Evolutionary conservation across 2,329 filamentous ascomycete species (phyloP), one percentile per base, ranked within the genome.

Genomic region (Colletotrichum somersetense): DNA sequence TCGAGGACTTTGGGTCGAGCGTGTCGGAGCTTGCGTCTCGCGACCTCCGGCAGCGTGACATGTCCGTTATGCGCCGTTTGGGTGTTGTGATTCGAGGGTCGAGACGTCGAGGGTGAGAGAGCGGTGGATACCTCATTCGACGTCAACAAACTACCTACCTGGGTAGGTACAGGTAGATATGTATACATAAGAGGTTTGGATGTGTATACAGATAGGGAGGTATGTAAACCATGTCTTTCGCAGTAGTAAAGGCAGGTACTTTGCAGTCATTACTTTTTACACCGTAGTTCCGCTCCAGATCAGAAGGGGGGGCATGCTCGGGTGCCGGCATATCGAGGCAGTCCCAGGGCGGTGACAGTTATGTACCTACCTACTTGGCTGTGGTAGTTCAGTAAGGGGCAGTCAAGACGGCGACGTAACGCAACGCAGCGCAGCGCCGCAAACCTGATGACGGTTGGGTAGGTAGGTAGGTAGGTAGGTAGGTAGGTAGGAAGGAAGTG

Each of bases 51-150:
- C 11, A 20, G n/a, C 2, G 10, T 30, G 3, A 35, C 1, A n/a
- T 35, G 52, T 18, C 18, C 3, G 33, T 7, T 44, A 42, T 35
- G n/a, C 30, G 40, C 42, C 55, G 66, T 53, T 35, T 57, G 23
- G 18, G 58, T 38, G 35, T 33, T 23, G 35, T 30, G 30, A 52
- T 20, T 10, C 6, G 46, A 53, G 23, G 68, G 26, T 48, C 20
- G 61, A 63, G 48, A 63, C 48, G 61, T 20, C 33, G 61, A 33
- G 12, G 61, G 53, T 69, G 65, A 68, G 50, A 71, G 58, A 20
- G 58, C 23, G 44, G 58, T 71, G 68, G 68, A 56, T 35, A 63
- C 35, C 38, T 23, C 14, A 42, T 42, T 42, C 40, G 16, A 18
- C 40, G 40, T 6, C 14, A 6, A 42, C 40, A 42, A 6, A 42